Percentiles rank a stretch among this genome's conserved stretches.
These are phyloP conservation scores for Lepidium aucheri DNA, from an alignment of 345 rosid species.

Conservation along the genomic window DNA sequence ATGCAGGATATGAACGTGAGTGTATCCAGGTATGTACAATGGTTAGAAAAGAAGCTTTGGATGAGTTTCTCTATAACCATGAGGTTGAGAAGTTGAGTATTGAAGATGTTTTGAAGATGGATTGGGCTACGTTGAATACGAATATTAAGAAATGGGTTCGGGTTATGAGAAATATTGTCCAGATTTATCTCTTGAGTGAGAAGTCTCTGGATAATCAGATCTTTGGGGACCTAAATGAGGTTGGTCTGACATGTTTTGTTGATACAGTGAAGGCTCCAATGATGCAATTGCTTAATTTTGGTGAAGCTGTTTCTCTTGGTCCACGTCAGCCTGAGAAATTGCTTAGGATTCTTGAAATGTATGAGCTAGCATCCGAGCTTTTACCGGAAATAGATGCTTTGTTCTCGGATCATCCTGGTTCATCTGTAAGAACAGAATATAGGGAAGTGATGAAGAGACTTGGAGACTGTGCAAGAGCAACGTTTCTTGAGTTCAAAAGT, in stretches of 20 bases:
- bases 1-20: slow-evolving; percentile 58
- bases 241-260: slow-evolving; percentile 43
- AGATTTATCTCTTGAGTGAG: slow-evolving; percentile 67
- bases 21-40: slow-evolving; percentile 59
- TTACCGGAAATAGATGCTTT: slow-evolving; percentile 53
- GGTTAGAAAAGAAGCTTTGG: slow-evolving; percentile 65
- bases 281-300: slow-evolving; percentile 74
- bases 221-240: slow-evolving; percentile 42
- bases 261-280: slow-evolving; percentile 71
- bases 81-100: slow-evolving; percentile 82
- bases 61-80: slow-evolving; percentile 62
- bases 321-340: slow-evolving; percentile 71
- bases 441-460: slow-evolving; percentile 56
- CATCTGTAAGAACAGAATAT: slow-evolving; percentile 44
- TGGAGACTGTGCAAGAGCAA: slow-evolving; percentile 49
- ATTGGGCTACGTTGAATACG: slow-evolving; percentile 60
- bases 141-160: slow-evolving; percentile 87
- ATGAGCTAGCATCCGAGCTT: slow-evolving; percentile 59
- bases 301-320: slow-evolving; percentile 75
- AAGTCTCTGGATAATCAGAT: slow-evolving; percentile 56
- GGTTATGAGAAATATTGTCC: slow-evolving; percentile 55
- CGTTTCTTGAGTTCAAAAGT: slow-evolving; percentile 65
- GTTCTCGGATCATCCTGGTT: slow-evolving; percentile 42
- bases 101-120: slow-evolving; percentile 80
- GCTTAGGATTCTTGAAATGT: slow-evolving; percentile 73